phyloP scores from a whole-genome alignment of 768 basidiomycete genomes.

The Phylloporus rhodoxanthus region DNA sequence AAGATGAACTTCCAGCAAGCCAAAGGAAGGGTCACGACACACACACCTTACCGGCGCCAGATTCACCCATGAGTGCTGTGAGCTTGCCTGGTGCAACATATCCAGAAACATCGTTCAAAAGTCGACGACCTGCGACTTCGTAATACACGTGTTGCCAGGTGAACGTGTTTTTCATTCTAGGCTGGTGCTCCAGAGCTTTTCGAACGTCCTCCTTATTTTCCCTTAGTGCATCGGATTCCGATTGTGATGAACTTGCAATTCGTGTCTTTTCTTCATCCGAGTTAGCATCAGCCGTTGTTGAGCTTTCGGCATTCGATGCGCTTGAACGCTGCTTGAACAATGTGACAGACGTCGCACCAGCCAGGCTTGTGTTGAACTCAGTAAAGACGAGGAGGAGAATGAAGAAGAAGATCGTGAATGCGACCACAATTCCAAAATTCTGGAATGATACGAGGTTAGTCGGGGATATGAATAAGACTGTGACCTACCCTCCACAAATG shows the following conservation, averaged over 20 bases:
- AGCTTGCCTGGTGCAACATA: conserved; percentile 78
- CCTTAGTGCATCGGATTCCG: conserved; percentile 4
- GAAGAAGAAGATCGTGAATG: conserved; percentile 58
- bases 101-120: conserved; percentile 71
- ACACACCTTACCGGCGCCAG: conserved; percentile 41
- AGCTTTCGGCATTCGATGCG: conserved; percentile 1
- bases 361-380: conserved; percentile 41
- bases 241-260: conserved; percentile 2
- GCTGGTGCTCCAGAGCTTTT: conserved; percentile 33
- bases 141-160: conserved; percentile 76
- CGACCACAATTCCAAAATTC: conserved; percentile 67
- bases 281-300: background rate
- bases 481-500: conserved; percentile 45
- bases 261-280: conserved; percentile 25
- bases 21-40: no score
- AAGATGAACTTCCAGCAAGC: background rate
- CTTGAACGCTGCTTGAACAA: conserved; percentile 62
- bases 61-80: conserved; percentile 72
- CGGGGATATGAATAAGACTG: background rate
- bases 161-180: conserved; percentile 51
- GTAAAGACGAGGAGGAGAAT: conserved; percentile 51
- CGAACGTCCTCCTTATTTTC: conserved; percentile 19
- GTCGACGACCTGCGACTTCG: conserved; percentile 48
- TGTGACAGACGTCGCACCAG: conserved; percentile 38
- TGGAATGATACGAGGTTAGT: conserved; percentile 18